These are phyloP conservation scores for Fusarium falciforme DNA, from an alignment of 2,329 filamentous ascomycete species.

Conservation along the genomic window DNA sequence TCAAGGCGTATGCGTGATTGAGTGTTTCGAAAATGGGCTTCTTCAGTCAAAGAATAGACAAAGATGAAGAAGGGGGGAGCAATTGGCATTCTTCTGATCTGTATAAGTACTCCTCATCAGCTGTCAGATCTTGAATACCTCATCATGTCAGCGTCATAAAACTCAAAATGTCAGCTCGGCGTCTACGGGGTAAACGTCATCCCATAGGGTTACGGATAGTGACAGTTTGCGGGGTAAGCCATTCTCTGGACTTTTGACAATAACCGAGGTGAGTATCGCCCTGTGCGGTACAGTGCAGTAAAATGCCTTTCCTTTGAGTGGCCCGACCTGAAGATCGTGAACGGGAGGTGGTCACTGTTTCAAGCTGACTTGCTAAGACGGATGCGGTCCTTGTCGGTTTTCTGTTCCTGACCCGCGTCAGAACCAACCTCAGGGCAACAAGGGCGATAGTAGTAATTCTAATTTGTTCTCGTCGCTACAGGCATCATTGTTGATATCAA, in stretches of 20 bases:
- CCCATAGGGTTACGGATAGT: not conserved
- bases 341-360: not conserved
- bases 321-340: not conserved
- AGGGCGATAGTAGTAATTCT: not conserved
- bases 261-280: not conserved
- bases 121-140: not conserved
- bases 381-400: no score
- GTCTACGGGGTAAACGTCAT: slow-evolving; percentile 10
- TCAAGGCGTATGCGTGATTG: not conserved
- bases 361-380: not conserved
- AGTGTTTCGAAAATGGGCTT: not conserved
- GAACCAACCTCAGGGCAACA: not conserved
- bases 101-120: not conserved
- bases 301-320: not conserved
- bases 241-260: not conserved
- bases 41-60: not conserved
- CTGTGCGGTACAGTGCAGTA: not conserved
- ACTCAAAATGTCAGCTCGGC: not conserved
- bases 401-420: not conserved
- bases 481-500: not conserved
- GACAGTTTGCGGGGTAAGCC: not conserved
- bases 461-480: not conserved
- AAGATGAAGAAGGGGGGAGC: not conserved
- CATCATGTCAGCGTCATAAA: slow-evolving; percentile 31
- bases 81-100: not conserved